phyloP scores from a whole-genome alignment of 192 early-diverging fungal species.

The Chytriomyces sp. region DNA sequence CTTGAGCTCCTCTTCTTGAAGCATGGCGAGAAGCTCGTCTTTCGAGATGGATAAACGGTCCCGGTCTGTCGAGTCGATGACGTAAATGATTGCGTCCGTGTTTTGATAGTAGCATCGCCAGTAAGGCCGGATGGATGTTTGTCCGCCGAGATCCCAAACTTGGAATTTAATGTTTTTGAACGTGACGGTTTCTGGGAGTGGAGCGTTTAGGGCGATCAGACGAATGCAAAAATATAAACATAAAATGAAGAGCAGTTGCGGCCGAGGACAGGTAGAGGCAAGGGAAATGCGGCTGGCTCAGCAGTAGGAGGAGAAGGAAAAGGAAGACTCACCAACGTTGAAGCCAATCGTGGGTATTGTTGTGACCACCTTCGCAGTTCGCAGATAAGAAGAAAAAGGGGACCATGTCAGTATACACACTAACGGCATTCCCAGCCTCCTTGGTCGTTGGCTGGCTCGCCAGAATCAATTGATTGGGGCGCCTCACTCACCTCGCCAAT shows the following conservation, averaged over 20 bases:
- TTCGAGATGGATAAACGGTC: conserved; percentile 86
- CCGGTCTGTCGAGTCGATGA: conserved; percentile 91
- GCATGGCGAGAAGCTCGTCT: conserved; percentile 91
- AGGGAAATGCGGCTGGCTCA: too few species aligned
- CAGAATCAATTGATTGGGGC: background rate
- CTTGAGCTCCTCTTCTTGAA: conserved; percentile 92
- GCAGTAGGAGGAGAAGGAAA: background rate
- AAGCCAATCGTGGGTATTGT: conserved; percentile 92
- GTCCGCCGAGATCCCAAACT: conserved; percentile 96
- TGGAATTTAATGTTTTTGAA: conserved; percentile 99
- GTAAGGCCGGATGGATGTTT: conserved; percentile 89
- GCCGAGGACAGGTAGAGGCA: too few species aligned
- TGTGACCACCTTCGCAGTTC: conserved; percentile 63
- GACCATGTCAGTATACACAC: background rate
- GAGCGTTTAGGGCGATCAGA: background rate
- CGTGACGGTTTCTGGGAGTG: conserved; percentile 76
- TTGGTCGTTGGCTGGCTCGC: background rate
- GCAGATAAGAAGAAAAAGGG: background rate
- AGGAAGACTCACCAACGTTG: conserved; percentile 56
- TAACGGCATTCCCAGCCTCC: too few species aligned
- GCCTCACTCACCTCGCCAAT: conserved; percentile 83
- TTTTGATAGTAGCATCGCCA: conserved; percentile 99
- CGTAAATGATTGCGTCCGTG: conserved; percentile 98
- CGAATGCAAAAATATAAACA: too few species aligned
- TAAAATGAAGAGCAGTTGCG: too few species aligned